Conservation (phyloP, 495 filamentous ascomycete genomes). For the Pyronema omphalodes region DNA sequence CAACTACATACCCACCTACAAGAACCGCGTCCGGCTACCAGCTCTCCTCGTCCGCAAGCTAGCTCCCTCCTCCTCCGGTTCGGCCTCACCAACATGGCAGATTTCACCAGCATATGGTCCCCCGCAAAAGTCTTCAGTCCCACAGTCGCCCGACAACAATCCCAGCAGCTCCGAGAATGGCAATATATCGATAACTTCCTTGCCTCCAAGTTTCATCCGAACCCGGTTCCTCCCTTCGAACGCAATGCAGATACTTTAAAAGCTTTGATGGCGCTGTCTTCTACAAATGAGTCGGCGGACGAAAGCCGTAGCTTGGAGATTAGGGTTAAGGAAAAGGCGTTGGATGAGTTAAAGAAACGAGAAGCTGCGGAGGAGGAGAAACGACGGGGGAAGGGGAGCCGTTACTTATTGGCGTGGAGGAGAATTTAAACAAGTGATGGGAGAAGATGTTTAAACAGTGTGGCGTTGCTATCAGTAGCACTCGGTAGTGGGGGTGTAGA, state of each 20-base stretch:
- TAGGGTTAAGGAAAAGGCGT: slow-evolving; percentile 40
- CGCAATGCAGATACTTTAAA: slow-evolving; percentile 69
- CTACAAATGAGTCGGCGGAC: slow-evolving; percentile 64
- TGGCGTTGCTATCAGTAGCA: slow-evolving; percentile 23
- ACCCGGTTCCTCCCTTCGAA: slow-evolving; percentile 50
- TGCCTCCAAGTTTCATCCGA: slow-evolving; percentile 42
- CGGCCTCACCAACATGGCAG: neutral
- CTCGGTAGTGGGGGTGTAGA: slow-evolving; percentile 8
- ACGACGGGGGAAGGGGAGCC: slow-evolving; percentile 8
- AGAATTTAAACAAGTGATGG: slow-evolving; percentile 19
- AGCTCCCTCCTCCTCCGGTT: no score
- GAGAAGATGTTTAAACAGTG: slow-evolving; percentile 15
- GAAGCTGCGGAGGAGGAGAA: slow-evolving; percentile 1
- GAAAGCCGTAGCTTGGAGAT: slow-evolving; percentile 46
- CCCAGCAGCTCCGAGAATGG: slow-evolving; percentile 66
- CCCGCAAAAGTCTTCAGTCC: slow-evolving; percentile 52
- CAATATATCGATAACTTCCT: slow-evolving; percentile 73
- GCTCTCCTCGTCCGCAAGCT: neutral
- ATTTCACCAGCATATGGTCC: slow-evolving; percentile 25
- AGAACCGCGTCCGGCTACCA: no score
- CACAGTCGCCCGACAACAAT: slow-evolving; percentile 43
- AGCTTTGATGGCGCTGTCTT: slow-evolving; percentile 53
- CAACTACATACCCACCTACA: no score
- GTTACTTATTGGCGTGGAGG: slow-evolving; percentile 11
- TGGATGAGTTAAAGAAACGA: slow-evolving; percentile 28